A percentile compares a stretch with the other conserved stretches of the same genome.
Conservation (phyloP, 2,329 filamentous ascomycete genomes). For the Alternaria sp. region DNA sequence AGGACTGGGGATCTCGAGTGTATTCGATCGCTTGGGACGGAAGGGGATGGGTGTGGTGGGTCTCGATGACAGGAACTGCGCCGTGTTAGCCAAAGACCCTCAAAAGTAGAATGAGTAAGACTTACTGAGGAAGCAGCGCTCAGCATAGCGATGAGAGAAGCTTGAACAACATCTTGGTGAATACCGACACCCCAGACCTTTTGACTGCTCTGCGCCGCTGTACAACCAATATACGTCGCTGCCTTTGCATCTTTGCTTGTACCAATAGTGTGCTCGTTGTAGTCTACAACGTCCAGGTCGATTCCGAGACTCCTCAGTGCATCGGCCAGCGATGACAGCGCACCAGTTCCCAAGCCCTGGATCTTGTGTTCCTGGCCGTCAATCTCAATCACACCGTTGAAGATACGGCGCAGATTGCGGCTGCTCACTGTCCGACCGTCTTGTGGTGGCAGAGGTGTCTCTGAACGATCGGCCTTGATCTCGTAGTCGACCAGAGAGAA, state of each 20-base stretch:
- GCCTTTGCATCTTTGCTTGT: slow-evolving; percentile 83
- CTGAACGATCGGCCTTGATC: slow-evolving; percentile 83
- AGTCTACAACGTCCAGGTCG: slow-evolving; percentile 88
- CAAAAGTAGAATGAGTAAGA: background rate
- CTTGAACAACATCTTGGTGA: slow-evolving; percentile 91
- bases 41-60: slow-evolving; percentile 73
- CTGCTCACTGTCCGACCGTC: slow-evolving; percentile 78
- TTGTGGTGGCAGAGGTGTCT: slow-evolving; percentile 73
- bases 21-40: slow-evolving; percentile 65
- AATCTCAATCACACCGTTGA: slow-evolving; percentile 83
- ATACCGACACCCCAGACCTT: slow-evolving; percentile 91
- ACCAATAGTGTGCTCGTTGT: slow-evolving; percentile 95
- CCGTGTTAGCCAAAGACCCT: slow-evolving; percentile 19
- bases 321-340: slow-evolving; percentile 86
- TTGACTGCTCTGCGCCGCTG: slow-evolving; percentile 69
- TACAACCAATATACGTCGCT: slow-evolving; percentile 95
- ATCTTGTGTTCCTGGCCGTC: slow-evolving; percentile 82
- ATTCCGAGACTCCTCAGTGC: slow-evolving; percentile 81
- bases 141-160: slow-evolving; percentile 83
- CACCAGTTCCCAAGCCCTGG: slow-evolving; percentile 83
- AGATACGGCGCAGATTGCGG: slow-evolving; percentile 79
- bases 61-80: slow-evolving; percentile 74
- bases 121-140: slow-evolving; percentile 86
- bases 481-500: slow-evolving; percentile 92
- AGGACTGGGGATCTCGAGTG: slow-evolving; percentile 47